Evolutionary conservation across 2,329 filamentous ascomycete genomes (phyloP), one percentile per base, ranked within the genome.

Genomic region (Aspergillus luchuensis): DNA sequence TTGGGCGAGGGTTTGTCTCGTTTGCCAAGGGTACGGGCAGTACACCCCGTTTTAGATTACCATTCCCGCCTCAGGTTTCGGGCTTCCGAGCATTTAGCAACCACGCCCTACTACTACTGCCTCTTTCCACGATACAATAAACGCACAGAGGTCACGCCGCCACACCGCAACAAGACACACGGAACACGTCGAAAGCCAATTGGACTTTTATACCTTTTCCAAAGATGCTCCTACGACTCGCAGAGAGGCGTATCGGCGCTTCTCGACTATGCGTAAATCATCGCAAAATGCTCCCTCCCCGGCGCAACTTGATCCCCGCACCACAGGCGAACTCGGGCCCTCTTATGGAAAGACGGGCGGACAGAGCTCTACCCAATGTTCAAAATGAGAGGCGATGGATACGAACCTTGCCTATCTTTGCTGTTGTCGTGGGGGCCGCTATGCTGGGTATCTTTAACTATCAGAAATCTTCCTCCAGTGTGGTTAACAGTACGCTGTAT

Each of bases 391-490:
- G 86, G 73, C 82, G 83, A 67, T 93, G 90, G 90, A 74, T 83
- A 58, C 85, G 85, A 69, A 92, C 91, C 1, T 78, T 97, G 36
- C 94, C 94, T 57, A 80, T 96, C 74, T 98, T 98, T 84, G 74
- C 89, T 56, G 77, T 85, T 64, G 81, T 91, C 64, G 87, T 97
- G 68, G 85, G 86, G 52, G 82, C 84, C 58, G 89, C 89, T 67
- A 88, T 89, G 66, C 80, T 96, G 62, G 91, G 90, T 68, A 97
- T 99, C 78, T 98, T 99, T 89, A 99, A 99, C 85, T 98, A 99
- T 85, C 94, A 99, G 77, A 97, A 97, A 78, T 87, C 89, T 59
- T 92, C 91, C n/a, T 92, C 88, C 25, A 91, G 90, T 57, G 86
- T 94, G 30, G 91, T 97, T n/a, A 87, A 87, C 58, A 91, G 90